Percentiles rank a stretch among this genome's conserved stretches.
Evolutionary conservation across 768 basidiomycete species (phyloP).

Genomic region (Thelephora ganbajun): DNA sequence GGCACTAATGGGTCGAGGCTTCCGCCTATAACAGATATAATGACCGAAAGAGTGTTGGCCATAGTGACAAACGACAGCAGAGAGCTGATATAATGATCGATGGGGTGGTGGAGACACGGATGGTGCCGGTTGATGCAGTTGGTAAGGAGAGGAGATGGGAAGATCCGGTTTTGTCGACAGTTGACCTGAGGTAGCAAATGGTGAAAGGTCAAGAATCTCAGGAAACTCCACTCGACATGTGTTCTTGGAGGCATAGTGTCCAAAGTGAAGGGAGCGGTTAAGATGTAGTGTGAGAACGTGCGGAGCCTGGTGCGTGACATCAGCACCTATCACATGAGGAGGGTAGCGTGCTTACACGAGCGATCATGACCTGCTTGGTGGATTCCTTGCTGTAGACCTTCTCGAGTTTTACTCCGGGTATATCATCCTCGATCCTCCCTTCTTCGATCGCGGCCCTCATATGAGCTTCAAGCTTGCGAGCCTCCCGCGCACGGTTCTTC

Average conservation of each 20-base stretch:
- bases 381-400: slow-evolving; percentile 60
- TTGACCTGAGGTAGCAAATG: slow-evolving; percentile 72
- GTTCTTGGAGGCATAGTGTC: slow-evolving; percentile 71
- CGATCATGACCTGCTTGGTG: slow-evolving; percentile 87
- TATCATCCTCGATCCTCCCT: slow-evolving; percentile 70
- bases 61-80: slow-evolving; percentile 83
- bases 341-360: slow-evolving; percentile 41
- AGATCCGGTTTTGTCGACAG: slow-evolving; percentile 57
- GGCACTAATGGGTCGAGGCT: slow-evolving; percentile 39
- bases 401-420: slow-evolving; percentile 71
- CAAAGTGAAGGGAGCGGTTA: slow-evolving; percentile 80
- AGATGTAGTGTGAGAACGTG: slow-evolving; percentile 79
- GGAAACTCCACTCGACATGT: slow-evolving; percentile 69
- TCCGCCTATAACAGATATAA: slow-evolving; percentile 83
- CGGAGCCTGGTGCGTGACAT: slow-evolving; percentile 44
- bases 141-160: slow-evolving; percentile 49
- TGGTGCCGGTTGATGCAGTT: slow-evolving; percentile 21
- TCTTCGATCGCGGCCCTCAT: slow-evolving; percentile 55
- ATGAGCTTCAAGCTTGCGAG: slow-evolving; percentile 44
- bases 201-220: slow-evolving; percentile 78
- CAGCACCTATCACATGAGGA: not conserved
- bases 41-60: slow-evolving; percentile 91
- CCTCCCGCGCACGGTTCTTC: slow-evolving; percentile 64
- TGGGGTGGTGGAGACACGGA: slow-evolving; percentile 45
- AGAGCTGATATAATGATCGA: slow-evolving; percentile 71